Conservation (phyloP, 805 yeast species). For the Torulaspora maleeae region DNA sequence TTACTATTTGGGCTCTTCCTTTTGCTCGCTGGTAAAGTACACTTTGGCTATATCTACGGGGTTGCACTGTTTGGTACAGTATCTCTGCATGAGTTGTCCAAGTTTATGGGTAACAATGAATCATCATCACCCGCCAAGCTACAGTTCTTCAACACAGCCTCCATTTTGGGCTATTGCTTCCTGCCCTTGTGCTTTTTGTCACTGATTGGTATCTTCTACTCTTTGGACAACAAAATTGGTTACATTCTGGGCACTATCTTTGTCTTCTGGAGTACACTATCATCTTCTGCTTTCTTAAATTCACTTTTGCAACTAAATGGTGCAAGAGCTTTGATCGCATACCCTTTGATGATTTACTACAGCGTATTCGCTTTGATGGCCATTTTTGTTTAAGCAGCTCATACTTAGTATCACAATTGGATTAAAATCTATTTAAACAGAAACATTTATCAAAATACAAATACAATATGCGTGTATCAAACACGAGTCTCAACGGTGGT, state of each 20-base stretch:
- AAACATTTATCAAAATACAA: not conserved
- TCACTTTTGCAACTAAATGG: conserved; percentile 76
- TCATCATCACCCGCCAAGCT: conserved; percentile 34
- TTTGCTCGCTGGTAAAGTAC: conserved; percentile 85
- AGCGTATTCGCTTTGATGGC: conserved; percentile 95
- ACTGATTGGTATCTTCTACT: conserved; percentile 64
- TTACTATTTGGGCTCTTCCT: conserved; percentile 79
- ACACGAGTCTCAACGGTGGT: conserved; percentile 7
- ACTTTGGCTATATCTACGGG: conserved; percentile 95
- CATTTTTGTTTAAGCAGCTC: conserved; percentile 51
- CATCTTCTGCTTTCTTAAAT: conserved; percentile 90
- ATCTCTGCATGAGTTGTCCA: conserved; percentile 77
- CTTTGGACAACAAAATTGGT: conserved; percentile 72
- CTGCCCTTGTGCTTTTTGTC: conserved; percentile 66
- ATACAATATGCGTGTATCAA: not conserved
- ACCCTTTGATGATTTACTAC: conserved; percentile 87
- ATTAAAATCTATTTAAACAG: not conserved
- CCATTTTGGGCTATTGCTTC: conserved; percentile 90
- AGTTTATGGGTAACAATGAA: conserved; percentile 68
- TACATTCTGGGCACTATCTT: conserved; percentile 61
- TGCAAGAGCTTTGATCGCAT: conserved; percentile 86
- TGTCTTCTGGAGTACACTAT: conserved; percentile 85
- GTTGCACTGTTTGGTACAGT: conserved; percentile 89
- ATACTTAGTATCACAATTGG: not conserved
- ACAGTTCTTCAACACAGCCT: conserved; percentile 65